phyloP scores from a whole-genome alignment of 192 early-diverging fungal species.

The Rhizoclosmatium globosum region DNA sequence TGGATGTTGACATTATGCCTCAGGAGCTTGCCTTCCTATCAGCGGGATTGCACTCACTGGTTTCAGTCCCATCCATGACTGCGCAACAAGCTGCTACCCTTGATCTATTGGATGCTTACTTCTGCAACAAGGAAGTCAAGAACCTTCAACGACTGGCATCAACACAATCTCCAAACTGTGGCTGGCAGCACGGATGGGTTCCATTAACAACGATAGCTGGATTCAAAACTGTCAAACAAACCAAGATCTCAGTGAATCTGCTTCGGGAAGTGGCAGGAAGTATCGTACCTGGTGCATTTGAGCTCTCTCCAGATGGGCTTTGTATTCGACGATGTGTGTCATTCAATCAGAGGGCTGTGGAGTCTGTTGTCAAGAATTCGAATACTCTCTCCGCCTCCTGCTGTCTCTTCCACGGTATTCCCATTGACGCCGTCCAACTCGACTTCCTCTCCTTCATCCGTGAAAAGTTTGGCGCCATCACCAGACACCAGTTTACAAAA shows the following conservation, averaged over 20 bases:
- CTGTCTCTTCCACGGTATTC: not conserved
- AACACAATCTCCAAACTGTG: not conserved
- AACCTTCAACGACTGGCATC: conserved; percentile 1
- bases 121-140: conserved; percentile 24
- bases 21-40: conserved; percentile 1
- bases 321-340: not conserved
- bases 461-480: not conserved
- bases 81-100: not conserved
- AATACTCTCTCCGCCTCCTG: not conserved
- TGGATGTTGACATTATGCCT: conserved; percentile 7
- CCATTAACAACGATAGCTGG: not conserved
- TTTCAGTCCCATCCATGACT: not conserved
- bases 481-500: not conserved
- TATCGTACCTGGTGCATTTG: not conserved
- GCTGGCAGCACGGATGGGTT: conserved; percentile 10
- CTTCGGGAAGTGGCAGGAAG: not conserved
- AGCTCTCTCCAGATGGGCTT: not conserved
- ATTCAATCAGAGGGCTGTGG: not conserved
- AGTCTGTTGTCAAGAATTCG: not conserved
- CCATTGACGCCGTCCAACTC: conserved; percentile 10
- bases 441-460: conserved; percentile 1
- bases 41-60: conserved; percentile 13
- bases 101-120: conserved; percentile 13
- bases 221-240: not conserved
- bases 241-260: not conserved